phyloP scores from a whole-genome alignment of 176 grass and related monocot species.

The Musa acuminata region DNA sequence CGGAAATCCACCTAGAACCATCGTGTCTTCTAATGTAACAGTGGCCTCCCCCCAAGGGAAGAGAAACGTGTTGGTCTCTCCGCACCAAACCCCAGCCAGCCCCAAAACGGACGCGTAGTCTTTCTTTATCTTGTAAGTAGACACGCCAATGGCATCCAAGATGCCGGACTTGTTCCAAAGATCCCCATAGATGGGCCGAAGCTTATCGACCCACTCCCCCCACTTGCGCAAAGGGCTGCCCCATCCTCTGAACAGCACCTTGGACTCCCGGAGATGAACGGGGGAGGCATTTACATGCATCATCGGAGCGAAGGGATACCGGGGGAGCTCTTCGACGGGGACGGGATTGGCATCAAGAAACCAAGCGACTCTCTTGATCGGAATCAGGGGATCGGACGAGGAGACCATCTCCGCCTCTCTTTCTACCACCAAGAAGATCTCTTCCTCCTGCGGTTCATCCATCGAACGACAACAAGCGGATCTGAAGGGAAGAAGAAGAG shows the following conservation, averaged over 20 bases:
- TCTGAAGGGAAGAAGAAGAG: background rate
- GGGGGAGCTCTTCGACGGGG: background rate
- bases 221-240: slow-evolving; percentile 46
- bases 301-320: slow-evolving; percentile 3
- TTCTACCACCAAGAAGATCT: slow-evolving; percentile 15
- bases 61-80: slow-evolving; percentile 48
- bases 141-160: slow-evolving; percentile 48
- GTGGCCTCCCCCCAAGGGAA: slow-evolving; percentile 95
- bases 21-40: slow-evolving; percentile 54
- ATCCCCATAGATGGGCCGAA: slow-evolving; percentile 36
- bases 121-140: slow-evolving; percentile 52
- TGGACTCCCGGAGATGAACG: slow-evolving; percentile 32
- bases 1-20: slow-evolving; percentile 47
- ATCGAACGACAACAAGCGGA: background rate
- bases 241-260: slow-evolving; percentile 69
- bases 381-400: background rate
- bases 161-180: slow-evolving; percentile 63
- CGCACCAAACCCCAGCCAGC: slow-evolving; percentile 59
- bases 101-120: slow-evolving; percentile 39
- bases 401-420: background rate
- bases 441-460: slow-evolving; percentile 10
- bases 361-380: slow-evolving; percentile 26
- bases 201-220: slow-evolving; percentile 79
- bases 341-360: slow-evolving; percentile 23
- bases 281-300: slow-evolving; percentile 18